phyloP scores from a whole-genome alignment of 352 stramenopile genomes.

The Phytophthora nicotianae region DNA sequence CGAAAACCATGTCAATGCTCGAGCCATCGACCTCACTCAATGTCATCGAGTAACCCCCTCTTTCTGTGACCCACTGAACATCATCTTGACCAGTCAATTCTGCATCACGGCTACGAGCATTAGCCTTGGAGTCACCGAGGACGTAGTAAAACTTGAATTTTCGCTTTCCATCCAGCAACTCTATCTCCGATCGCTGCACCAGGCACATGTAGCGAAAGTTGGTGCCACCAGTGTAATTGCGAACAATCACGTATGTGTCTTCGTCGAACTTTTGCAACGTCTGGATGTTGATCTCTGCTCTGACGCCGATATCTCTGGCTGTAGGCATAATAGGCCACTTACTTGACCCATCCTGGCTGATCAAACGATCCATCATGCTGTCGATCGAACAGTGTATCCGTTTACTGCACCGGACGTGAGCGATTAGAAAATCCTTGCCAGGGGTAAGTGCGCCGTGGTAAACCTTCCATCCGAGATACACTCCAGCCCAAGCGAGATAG shows the following conservation, averaged over 20 bases:
- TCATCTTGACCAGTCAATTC: background rate
- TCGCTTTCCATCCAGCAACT: background rate
- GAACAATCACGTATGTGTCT: background rate
- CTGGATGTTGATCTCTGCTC: too few relatives aligned
- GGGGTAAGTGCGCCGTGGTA: too few relatives aligned
- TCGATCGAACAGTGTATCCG: too few relatives aligned
- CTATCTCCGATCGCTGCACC: background rate
- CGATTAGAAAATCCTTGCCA: too few relatives aligned
- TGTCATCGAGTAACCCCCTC: background rate
- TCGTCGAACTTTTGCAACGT: too few relatives aligned
- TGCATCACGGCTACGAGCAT: background rate
- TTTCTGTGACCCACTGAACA: background rate
- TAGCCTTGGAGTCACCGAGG: background rate
- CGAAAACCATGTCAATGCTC: background rate
- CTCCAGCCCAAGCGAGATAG: background rate
- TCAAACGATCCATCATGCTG: too few relatives aligned
- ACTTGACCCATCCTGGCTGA: too few relatives aligned
- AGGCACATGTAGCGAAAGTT: background rate
- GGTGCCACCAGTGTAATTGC: too few relatives aligned
- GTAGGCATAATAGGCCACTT: too few relatives aligned
- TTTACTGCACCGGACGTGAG: too few relatives aligned
- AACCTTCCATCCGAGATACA: background rate
- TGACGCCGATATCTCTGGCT: too few relatives aligned
- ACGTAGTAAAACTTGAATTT: background rate
- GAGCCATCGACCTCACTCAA: background rate